Base-by-base conservation (phyloP, 306 rosid genomes). In the Dalbergia oliveri region DNA sequence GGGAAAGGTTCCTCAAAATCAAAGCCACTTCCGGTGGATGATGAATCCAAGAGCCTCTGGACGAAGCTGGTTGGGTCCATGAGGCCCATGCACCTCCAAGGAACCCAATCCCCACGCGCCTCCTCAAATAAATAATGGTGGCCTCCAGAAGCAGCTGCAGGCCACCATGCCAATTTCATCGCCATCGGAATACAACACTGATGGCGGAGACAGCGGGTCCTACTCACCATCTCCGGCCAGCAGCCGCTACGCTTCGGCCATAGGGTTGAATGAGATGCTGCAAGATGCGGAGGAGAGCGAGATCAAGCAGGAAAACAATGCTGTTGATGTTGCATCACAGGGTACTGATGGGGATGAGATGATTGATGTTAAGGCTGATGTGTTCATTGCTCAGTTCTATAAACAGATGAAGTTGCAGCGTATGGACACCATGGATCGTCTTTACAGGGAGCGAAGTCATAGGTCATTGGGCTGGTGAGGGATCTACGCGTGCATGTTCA, bases 281-380 rank as follows among this genome's bases (percentile, higher is more conserved):
- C 63, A 31, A 0, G 15, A 37, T 1, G 84, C 78, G 5, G 84
- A 86, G 47, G 76, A 73, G 0, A 5, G 10, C 5, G 84, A 63
- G 19, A 50, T 13, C 57, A 45, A 14, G 7, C 11, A 50, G 0
- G 71, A 21, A 3, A 50, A 47, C 12, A 13, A 10, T 11, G 53
- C 2, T 47, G 53, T 1, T 47, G n/a, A 1, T 47, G 12, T 14
- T 26, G 31, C 31, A 26, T 2, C 31, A 4, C 6, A 6, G 14
- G 18, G 34, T 2, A 74, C 53, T 6, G 61, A 79, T 5, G 93
- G 82, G 1, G 97, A 94, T 61, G 64, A 78, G 39, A 86, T 65
- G 87, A 90, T 94, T 45, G 97, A 94, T 76, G 80, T 63, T 5
- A 94, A 87, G 74, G 98, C 97, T 0, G 97, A 94, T 3, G 90